These are phyloP conservation scores for Dittrichia graveolens DNA, from an alignment of 129 eudicot genomes.

Conservation along the genomic window DNA sequence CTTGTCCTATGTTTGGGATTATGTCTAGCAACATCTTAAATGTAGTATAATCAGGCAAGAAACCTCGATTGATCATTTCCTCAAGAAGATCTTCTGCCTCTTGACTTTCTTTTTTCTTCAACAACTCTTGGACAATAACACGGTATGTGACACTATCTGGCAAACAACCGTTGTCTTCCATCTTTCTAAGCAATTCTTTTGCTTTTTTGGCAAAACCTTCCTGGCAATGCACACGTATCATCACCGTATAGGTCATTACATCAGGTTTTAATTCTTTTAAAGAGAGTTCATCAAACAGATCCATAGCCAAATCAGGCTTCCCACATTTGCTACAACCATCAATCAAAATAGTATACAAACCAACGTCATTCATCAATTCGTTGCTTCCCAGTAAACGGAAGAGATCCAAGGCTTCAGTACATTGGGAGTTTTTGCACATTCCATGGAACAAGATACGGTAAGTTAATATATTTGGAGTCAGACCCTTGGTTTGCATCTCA, in stretches of 20 bases:
- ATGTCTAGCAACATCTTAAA: conserved; percentile 1
- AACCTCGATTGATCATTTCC: conserved; percentile 30
- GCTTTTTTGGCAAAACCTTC: conserved; percentile 21
- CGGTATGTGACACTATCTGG: conserved; percentile 23
- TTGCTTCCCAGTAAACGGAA: conserved; percentile 13
- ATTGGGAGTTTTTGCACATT: conserved; percentile 17
- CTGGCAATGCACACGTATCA: conserved; percentile 26
- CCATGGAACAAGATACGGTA: conserved; percentile 23
- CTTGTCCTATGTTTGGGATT: conserved; percentile 13
- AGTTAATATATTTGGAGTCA: conserved; percentile 22
- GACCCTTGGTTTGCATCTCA: conserved; percentile 26
- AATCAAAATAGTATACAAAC: conserved; percentile 27
- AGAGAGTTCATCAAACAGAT: conserved; percentile 10
- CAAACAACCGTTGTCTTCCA: conserved; percentile 26
- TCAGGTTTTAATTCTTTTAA: conserved; percentile 24
- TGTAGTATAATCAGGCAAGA: conserved; percentile 17
- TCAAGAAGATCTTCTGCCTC: conserved; percentile 18
- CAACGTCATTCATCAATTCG: conserved; percentile 2
- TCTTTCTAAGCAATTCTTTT: conserved; percentile 13
- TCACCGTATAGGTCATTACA: conserved; percentile 26
- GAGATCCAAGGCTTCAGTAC: conserved; percentile 31
- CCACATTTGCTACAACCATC: conserved; percentile 31
- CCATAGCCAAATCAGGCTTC: conserved; percentile 17
- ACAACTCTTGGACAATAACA: conserved; percentile 24
- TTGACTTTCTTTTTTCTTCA: conserved; percentile 6